A percentile compares a stretch with the other conserved stretches of the same genome.
Conservation (phyloP, 495 filamentous ascomycete genomes). For the Astrothelium subdiscretum region DNA sequence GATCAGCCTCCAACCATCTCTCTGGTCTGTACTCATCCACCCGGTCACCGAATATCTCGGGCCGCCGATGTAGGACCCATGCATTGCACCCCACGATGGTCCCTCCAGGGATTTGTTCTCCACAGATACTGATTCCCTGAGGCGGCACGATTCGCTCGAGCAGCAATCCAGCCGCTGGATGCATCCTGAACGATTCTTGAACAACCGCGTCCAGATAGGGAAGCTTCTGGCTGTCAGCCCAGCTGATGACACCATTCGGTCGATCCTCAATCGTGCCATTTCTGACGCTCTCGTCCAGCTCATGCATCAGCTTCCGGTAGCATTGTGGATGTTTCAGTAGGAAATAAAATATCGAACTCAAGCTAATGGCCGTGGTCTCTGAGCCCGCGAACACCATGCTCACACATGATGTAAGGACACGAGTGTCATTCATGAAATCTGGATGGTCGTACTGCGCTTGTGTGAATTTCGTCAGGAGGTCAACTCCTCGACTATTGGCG, state of each 20-base stretch:
- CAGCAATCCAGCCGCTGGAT: conserved; percentile 49
- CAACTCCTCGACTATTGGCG: conserved; percentile 29
- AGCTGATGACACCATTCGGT: conserved; percentile 27
- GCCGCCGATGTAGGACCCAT: conserved; percentile 44
- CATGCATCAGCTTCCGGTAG: conserved; percentile 29
- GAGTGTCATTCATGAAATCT: conserved; percentile 52
- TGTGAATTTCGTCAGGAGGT: conserved; percentile 37
- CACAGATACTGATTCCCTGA: conserved; percentile 40
- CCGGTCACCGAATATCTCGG: conserved; percentile 42
- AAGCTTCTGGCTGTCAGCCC: conserved; percentile 35
- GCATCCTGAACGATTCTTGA: conserved; percentile 56
- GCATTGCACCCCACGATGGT: conserved; percentile 50
- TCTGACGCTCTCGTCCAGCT: conserved; percentile 27
- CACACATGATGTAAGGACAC: conserved; percentile 53
- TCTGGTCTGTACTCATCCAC: conserved; percentile 42
- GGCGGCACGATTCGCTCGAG: conserved; percentile 55
- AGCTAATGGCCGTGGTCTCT: conserved; percentile 33
- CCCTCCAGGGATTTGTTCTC: conserved; percentile 41
- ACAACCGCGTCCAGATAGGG: conserved; percentile 56
- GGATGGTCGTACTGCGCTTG: conserved; percentile 38
- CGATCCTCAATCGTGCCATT: conserved; percentile 24
- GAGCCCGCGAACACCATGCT: conserved; percentile 48
- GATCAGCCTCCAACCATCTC: conserved; percentile 40
- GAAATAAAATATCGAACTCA: conserved; percentile 30
- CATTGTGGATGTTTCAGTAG: conserved; percentile 27